phyloP scores from a whole-genome alignment of 2,329 filamentous ascomycete species.

The Sclerotinia subarctica region DNA sequence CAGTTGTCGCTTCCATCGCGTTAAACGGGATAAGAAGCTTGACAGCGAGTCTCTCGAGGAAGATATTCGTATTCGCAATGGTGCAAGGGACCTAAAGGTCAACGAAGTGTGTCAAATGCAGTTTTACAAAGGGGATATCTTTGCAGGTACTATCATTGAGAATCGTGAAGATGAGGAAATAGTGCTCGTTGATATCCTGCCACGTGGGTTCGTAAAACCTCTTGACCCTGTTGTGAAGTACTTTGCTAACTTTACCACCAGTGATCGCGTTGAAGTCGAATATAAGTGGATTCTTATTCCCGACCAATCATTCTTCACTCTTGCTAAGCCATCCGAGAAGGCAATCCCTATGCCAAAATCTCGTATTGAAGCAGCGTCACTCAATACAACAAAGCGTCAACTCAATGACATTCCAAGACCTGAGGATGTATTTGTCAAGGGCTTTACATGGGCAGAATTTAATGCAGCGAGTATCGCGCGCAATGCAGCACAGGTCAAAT shows the following conservation, averaged over 20 bases:
- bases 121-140: slow-evolving; percentile 78
- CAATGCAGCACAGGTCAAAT: slow-evolving; percentile 61
- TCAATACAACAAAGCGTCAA: slow-evolving; percentile 62
- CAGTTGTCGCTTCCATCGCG: slow-evolving; percentile 88
- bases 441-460: slow-evolving; percentile 78
- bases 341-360: slow-evolving; percentile 68
- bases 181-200: slow-evolving; percentile 77
- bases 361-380: slow-evolving; percentile 59
- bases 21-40: slow-evolving; percentile 76
- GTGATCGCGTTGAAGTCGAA: slow-evolving; percentile 73
- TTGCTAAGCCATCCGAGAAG: slow-evolving; percentile 71
- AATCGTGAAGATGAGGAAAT: slow-evolving; percentile 74
- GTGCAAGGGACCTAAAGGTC: slow-evolving; percentile 63
- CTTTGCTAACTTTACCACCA: slow-evolving; percentile 46
- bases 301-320: slow-evolving; percentile 64
- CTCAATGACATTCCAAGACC: slow-evolving; percentile 61
- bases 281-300: slow-evolving; percentile 81
- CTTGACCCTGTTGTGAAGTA: slow-evolving; percentile 20
- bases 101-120: slow-evolving; percentile 87
- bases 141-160: slow-evolving; percentile 83
- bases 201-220: slow-evolving; percentile 66
- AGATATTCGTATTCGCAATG: slow-evolving; percentile 64
- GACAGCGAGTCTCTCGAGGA: slow-evolving; percentile 67
- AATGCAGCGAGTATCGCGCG: slow-evolving; percentile 55
- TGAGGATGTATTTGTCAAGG: slow-evolving; percentile 64